Base-by-base conservation (phyloP, 192 early-diverging fungal genomes). In the Backusella circina region DNA sequence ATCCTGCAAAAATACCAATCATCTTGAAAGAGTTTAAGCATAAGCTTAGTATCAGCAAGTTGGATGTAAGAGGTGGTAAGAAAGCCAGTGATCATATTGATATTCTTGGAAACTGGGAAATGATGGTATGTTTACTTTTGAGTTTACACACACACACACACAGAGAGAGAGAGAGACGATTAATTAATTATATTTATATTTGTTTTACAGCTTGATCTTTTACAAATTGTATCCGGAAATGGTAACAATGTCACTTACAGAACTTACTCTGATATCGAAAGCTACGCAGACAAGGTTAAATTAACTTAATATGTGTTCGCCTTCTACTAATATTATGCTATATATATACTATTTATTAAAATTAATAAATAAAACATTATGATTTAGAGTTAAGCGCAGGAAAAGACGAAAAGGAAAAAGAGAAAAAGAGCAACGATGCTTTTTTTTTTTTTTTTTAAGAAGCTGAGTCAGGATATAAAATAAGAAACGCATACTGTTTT, bases 71-170 rank as follows among this genome's bases (percentile, higher is more conserved):
- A 6, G 94, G 94, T 28, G 94, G 94, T 5, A 85, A 86, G n/a
- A 87, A 85, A 35, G 92, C 92, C 5, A 84, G 91, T 1, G 94
- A 96, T 73, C 96, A 97, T 84, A 92, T 96, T 10, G 93, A 95
- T 81, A 93, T 97, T 47, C 77, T 97, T 8, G 95, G 95, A 54
- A 95, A 96, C 72, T 85, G 88, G 65, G 88, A 89, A 23, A 83
- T 92, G 64, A 91, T 88, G 28, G 86, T 84, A 77, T 65, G 73
- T 74, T 41, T 41, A 30, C 2, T 70, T 26, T 26, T n/a, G n/a
- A n/a, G n/a, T n/a, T n/a, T n/a, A n/a, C n/a, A n/a, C n/a, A 10
- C 13, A 70, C 6, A 28, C 9, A 28, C 10, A 1, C 12, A 28
- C 47, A 18, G 16, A 9, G 9, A 0, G 23, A 12, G n/a, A n/a